Percentiles rank a stretch among this genome's conserved stretches.
Conservation (phyloP, 768 basidiomycete species). For the Cystobasidium tubakii region DNA sequence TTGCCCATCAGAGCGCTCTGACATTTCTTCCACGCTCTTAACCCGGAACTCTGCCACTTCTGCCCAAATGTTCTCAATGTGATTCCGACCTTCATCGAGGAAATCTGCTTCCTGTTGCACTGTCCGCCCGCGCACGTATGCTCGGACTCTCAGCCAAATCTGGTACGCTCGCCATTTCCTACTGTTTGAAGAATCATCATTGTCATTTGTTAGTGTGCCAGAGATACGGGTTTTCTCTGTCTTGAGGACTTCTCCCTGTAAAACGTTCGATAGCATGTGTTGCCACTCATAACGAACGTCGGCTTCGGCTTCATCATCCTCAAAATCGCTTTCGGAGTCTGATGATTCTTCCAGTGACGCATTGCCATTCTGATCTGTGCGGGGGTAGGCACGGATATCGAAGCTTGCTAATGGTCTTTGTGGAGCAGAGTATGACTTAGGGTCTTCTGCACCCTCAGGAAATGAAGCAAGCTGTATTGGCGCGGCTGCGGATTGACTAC, state of each 20-base stretch:
- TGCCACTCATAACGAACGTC: slow-evolving; percentile 87
- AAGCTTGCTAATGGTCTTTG: slow-evolving; percentile 23
- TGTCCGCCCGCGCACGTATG: slow-evolving; percentile 70
- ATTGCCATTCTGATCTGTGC: background rate
- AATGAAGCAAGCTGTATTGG: slow-evolving; percentile 19
- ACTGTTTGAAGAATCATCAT: slow-evolving; percentile 31
- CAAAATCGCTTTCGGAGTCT: slow-evolving; percentile 56
- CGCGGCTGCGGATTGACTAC: background rate
- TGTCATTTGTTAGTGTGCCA: slow-evolving; percentile 65
- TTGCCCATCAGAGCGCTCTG: slow-evolving; percentile 6
- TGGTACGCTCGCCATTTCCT: slow-evolving; percentile 55
- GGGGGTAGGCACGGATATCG: background rate
- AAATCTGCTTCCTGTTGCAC: slow-evolving; percentile 74
- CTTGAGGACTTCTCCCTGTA: slow-evolving; percentile 87
- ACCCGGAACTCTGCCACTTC: slow-evolving; percentile 75
- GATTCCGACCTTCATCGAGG: slow-evolving; percentile 74
- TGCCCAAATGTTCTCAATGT: slow-evolving; percentile 75
- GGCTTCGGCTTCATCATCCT: slow-evolving; percentile 60
- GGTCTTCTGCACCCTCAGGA: slow-evolving; percentile 6
- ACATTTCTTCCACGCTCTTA: slow-evolving; percentile 41
- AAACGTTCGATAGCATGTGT: slow-evolving; percentile 84
- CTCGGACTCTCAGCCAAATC: slow-evolving; percentile 85
- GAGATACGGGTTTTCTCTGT: slow-evolving; percentile 91
- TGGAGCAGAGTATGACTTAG: background rate
- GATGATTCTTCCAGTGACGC: slow-evolving; percentile 36